Evolutionary conservation across 352 stramenopile genomes (phyloP), one percentile per base, ranked within the genome.

Genomic region (Pythium sukuiense): DNA sequence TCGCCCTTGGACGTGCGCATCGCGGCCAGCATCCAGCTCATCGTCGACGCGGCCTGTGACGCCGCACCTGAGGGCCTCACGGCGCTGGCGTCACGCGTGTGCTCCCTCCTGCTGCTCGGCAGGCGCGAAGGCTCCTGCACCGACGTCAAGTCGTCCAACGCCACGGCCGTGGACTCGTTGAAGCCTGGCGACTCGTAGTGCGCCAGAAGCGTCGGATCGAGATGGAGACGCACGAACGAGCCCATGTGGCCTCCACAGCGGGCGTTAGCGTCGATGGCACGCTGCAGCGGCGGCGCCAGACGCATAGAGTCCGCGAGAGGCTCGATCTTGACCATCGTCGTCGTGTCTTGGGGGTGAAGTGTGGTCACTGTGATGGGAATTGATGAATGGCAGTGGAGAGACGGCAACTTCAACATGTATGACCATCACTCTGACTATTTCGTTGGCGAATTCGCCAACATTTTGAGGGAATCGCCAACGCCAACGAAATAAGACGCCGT

Each of bases 381-480:
- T 64, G 46, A 20, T 3, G 27, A 58, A 66, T 59, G 46, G 14
- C 12, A 24, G 41, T 20, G 46, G 14, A 27, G 27, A 56, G 14
- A 14, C 30, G 29, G 24, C 13, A 30, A 59, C 63, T 63, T 59
- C 63, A 69, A 69, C 24, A 60, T 69, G 32, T 16, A 61, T 8
- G 63, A 69, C 63, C 63, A 69, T 69, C 63, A 69, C 63, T 69
- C 63, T 69, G 26, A 13, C 18, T 3, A 45, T 30, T 62, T n/a
- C 18, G 55, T 62, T 62, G 37, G 37, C 24, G 24, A 29, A 18
- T 48, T 46, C 14, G 18, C 7, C 43, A 29, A 18, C 26, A 39
- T 12, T 29, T 52, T 52, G 18, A 29, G 16, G 45, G 41, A 49
- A 52, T 52, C 45, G 45, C 18, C 20, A 26, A 20, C 49, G 27